These are phyloP conservation scores for Mesembryanthemum crystallinum DNA, from an alignment of 148 eudicot genomes.

Conservation along the genomic window DNA sequence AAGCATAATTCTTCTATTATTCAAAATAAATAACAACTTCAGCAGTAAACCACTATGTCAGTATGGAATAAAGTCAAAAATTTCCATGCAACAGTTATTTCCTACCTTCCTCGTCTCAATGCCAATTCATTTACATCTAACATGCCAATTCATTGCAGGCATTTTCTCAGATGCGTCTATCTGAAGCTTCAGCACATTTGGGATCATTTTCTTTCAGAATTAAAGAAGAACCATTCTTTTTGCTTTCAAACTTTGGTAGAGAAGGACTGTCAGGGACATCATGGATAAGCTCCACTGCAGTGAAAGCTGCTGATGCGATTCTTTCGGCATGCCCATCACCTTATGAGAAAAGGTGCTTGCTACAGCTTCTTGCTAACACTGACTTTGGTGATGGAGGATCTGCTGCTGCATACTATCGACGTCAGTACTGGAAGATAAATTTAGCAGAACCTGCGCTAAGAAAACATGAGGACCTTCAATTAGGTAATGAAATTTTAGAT, in stretches of 20 bases:
- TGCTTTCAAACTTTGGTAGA: constrained; percentile 36
- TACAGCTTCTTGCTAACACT: constrained; percentile 75
- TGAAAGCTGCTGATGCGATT: constrained; percentile 87
- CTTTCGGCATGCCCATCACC: constrained; percentile 87
- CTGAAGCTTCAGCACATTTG: constrained; percentile 91
- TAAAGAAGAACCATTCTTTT: constrained; percentile 60
- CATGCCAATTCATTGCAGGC: constrained; percentile 48
- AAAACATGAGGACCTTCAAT: constrained; percentile 61
- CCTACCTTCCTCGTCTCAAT: no score
- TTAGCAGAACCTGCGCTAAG: constrained; percentile 86
- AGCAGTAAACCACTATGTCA: no score
- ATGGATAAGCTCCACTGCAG: constrained; percentile 81
- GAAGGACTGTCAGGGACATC: constrained; percentile 48
- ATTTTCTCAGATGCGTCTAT: constrained; percentile 91
- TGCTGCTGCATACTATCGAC: constrained; percentile 61
- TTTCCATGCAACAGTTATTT: no score
- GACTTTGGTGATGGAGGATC: constrained; percentile 92
- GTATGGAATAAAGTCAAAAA: no score
- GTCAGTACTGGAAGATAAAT: constrained; percentile 85
- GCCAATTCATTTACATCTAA: no score
- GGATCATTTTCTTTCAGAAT: constrained; percentile 82
- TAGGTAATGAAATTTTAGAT: constrained; percentile 77
- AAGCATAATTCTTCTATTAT: no score
- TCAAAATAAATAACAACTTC: no score
- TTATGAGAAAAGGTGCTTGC: constrained; percentile 86